Base-by-base conservation (phyloP, 148 eudicot species). In the Pharnaceum exiguum region DNA sequence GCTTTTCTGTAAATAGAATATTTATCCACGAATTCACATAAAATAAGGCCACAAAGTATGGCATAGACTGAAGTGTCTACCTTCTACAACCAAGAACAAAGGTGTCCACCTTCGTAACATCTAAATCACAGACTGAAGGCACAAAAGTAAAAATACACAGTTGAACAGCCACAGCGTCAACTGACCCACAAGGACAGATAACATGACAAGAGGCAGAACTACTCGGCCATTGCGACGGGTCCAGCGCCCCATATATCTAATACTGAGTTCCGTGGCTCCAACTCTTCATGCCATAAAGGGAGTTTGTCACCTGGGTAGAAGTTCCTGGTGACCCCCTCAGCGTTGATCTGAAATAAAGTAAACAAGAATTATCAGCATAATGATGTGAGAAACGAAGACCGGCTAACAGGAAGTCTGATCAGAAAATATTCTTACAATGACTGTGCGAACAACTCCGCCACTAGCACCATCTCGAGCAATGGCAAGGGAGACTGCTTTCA, bases 381-480 rank as follows among this genome's bases (percentile, higher is more conserved):
- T n/a, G 0, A 55, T 5, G 6, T 24, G 5, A 19, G 1, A 10
- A 21, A 25, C 2, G 0, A 21, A 18, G 26, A 39, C 50, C 3
- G 29, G 32, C 8, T 19, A 36, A 42, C 38, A 36, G 51, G 17
- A 22, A 54, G 32, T 33, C 36, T 5, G 33, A n/a, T n/a, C 24
- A 17, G 10, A 31, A 7, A 47, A 22, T 45, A 6, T 27, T 63
- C 89, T 84, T 75, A 91, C 97, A 31, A 77, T 77, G 53, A 91
- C 94, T 16, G 97, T 91, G 44, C 97, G 85, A 16, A 91, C 90
- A 60, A 91, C 97, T 46, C 97, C 97, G 18, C 97, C 96, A 64
- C 97, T 91, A 13, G 97, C 96, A 51, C 97, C 97, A 77, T 91
- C 97, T 45, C 97, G 83, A 51, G 97, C 97, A 78, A 91, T 91